phyloP scores from a whole-genome alignment of 805 yeast genomes.

The Candida quercuum region DNA sequence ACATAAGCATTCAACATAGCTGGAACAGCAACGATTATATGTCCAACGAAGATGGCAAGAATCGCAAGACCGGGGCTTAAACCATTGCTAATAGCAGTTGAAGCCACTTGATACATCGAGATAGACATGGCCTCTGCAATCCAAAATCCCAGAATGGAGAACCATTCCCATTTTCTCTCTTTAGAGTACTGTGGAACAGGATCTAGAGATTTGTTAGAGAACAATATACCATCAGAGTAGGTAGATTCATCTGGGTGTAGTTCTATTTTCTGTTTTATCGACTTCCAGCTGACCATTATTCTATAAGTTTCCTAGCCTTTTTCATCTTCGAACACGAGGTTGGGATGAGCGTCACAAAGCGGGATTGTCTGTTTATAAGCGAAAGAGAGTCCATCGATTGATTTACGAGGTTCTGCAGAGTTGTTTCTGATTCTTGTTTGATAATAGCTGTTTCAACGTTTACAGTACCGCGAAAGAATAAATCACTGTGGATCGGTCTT shows the following conservation, averaged over 20 bases:
- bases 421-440: no score
- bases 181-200: conserved; percentile 59
- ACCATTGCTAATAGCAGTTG: conserved; percentile 62
- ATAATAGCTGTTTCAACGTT: no score
- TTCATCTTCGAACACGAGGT: no score
- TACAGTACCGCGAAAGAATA: no score
- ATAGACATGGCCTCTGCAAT: conserved; percentile 74
- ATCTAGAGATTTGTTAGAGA: conserved; percentile 58
- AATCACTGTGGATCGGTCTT: no score
- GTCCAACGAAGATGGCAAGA: conserved; percentile 22
- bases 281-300: background rate
- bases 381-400: no score
- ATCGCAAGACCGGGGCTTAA: conserved; percentile 50
- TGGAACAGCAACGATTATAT: conserved; percentile 22
- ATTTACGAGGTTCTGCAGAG: no score
- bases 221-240: conserved; percentile 26
- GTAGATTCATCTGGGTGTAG: conserved; percentile 16
- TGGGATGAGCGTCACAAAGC: no score
- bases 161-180: conserved; percentile 66
- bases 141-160: conserved; percentile 45
- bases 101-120: conserved; percentile 76
- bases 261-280: conserved; percentile 8
- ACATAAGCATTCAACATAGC: conserved; percentile 18
- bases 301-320: no score
- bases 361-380: no score